Evolutionary conservation across 768 basidiomycete genomes (phyloP), one percentile per base, ranked within the genome.

Genomic region (Mycena kentingensis): DNA sequence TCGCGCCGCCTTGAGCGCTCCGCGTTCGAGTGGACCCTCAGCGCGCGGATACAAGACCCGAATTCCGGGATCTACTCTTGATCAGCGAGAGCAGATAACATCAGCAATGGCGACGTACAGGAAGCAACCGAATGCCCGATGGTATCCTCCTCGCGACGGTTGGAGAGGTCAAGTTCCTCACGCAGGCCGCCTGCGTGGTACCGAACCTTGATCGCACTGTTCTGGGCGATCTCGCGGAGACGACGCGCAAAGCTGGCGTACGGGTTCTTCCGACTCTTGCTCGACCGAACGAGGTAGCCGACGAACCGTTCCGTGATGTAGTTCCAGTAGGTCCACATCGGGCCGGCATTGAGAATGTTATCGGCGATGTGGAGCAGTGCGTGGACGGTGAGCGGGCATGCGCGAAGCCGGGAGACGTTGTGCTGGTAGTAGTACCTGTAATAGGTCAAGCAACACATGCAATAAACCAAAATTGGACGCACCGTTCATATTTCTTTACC

Each of bases 381-480:
- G 25, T 56, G 55, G 15, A 56, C 16, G 4, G 55, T 28, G 15
- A 56, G 46, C 2, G 46, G 41, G 45, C 50, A 56, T 15, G 46
- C 49, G 12, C 16, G 5, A n/a, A 56, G 28, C 7, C 41, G 44
- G 1, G 27, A 31, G 26, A 32, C 38, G 3, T 43, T 16, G 38
- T 56, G 44, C n/a, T 56, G 55, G 37, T 56, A 56, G 19, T 55
- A 55, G 21, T 38, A 55, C 15, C 54, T 55, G 25, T 8, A 8
- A 11, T 7, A 12, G 5, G 25, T 42, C 26, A 7, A 42, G 8
- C 8, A 42, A 21, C 10, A 10, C 21, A 12, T 24, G 10, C n/a
- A 7, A 42, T 7, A 26, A 24, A 42, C 6, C 7, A 42, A 42
- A 42, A 18, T 18, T 5, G n/a, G 4, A 46, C 44, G 13, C 19